Base-by-base conservation (phyloP, 2,329 filamentous ascomycete species). In the Tricladium varicosporioides region DNA sequence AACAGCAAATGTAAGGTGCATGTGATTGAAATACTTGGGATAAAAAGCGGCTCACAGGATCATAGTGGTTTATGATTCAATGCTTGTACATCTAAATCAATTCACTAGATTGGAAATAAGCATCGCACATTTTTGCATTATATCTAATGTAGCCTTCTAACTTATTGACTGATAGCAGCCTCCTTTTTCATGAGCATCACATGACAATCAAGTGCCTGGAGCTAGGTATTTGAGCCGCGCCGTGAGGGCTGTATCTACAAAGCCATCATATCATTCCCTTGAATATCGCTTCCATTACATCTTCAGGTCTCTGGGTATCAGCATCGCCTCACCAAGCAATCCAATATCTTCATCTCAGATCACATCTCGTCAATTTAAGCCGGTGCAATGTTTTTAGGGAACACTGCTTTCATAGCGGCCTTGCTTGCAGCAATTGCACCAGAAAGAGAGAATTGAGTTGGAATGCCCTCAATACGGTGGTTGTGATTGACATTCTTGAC, bases 401-500 rank as follows among this genome's bases (percentile, higher is more conserved):
- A 62, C 5, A 51, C 16, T 14, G 62, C 60, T 46, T 65, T 65
- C 40, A 59, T 52, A 48, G 59, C 55, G 16, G 56, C 61, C 53
- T 70, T 69, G 57, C 64, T 64, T 48, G 67, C 62, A 55, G 59
- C 75, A 44, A 89, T 78, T 58, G 88, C 87, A 57, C 81, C 87
- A 48, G 76, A 73, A 42, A 92, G 79, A 46, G 78, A 82, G 68
- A 81, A 88, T 65, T 91, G 87, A 44, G 75, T 81, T n/a, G 76
- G 68, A 62, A 91, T 80, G 48, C 88, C 88, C 69, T 91, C 87
- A 61, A 91, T 74, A 67, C 89, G 85, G 76, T 92, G 88, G 18
- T 86, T 90, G 27, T 86, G 88, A 78, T 92, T 92, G 75, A 92
- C 82, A 74, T 92, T 92, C 82, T 92, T 92, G 72, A 91, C 87